Base-by-base conservation (phyloP, 1,284 basidiomycete genomes). In the Stereum hirsutum region DNA sequence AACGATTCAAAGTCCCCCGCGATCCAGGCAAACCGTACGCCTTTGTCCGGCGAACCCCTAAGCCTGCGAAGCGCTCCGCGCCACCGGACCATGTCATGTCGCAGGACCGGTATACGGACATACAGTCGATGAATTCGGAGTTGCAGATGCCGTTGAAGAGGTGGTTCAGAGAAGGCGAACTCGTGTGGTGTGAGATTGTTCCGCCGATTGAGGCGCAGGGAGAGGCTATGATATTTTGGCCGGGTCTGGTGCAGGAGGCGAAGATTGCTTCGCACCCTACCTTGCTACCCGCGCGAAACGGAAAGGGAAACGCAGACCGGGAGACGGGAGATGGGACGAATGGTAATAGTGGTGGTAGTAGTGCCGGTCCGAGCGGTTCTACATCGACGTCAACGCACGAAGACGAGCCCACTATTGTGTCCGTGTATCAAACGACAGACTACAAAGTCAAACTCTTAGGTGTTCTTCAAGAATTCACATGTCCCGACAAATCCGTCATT, bases 161-260 rank as follows among this genome's bases (percentile, higher is more conserved):
- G 34, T 76, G 72, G 68, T 83, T 73, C 53, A 68, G 86, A 45
- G 69, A 74, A 25, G 78, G 76, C 17, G 87, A 90, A 57, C 53
- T 89, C 20, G 66, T 90, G 6, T 90, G 87, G 86, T 82, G 78
- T 46, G 66, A 69, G 14, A 58, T 90, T 25, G 58, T 69, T 30
- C 55, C 61, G 3, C 69, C 79, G 0, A 79, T 88, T 41, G 48
- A 55, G 11, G 62, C 62, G 1, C 54, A 52, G 7, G 64, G 60
- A n/a, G 64, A 70, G 39, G 53, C 54, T 17, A 82, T 89, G 49
- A 52, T 59, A 20, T 79, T 78, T 49, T 89, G 86, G 86, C 86
- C 86, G 2, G 82, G 71, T 2, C 54, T 88, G 15, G 70, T 89
- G 8, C 70, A 81, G 15, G 74, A 83, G 46, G 57, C 66, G 6